phyloP scores from a whole-genome alignment of 2,329 filamentous ascomycete genomes.

The Didymella lethalis region DNA sequence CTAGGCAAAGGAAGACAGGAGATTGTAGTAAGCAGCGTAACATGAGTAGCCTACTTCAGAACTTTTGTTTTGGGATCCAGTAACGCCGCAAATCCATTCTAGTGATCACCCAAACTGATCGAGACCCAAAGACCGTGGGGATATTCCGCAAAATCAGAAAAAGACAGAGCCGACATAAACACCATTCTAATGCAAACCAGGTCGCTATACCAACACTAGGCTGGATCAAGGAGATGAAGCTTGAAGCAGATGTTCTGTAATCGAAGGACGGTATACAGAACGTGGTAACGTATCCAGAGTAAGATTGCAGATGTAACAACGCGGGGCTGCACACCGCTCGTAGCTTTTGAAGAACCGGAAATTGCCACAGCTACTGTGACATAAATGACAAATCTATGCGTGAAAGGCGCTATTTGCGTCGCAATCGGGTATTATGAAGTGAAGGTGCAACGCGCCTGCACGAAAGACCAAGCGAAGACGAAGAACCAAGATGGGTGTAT shows the following conservation, averaged over 20 bases:
- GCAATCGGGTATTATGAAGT: constrained; percentile 37
- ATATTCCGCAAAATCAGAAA: constrained; percentile 35
- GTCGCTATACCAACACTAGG: constrained; percentile 40
- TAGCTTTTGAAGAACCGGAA: constrained; percentile 9
- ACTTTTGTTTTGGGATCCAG: constrained; percentile 36
- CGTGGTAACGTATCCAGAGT: constrained; percentile 28
- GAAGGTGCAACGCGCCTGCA: constrained; percentile 22
- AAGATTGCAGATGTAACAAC: constrained; percentile 10
- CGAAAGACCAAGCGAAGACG: constrained; percentile 11
- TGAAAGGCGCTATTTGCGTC: constrained; percentile 34
- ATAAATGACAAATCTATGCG: constrained; percentile 28
- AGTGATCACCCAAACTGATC: constrained; percentile 24
- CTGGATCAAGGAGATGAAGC: constrained; percentile 39
- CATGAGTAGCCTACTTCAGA: constrained; percentile 26
- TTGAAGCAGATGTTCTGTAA: constrained; percentile 40
- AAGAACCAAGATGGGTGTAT: constrained; percentile 3
- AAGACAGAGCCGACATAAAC: constrained; percentile 30
- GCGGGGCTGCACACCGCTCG: constrained; percentile 12
- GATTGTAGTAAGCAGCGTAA: constrained; percentile 20
- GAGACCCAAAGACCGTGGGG: constrained; percentile 24
- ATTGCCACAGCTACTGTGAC: constrained; percentile 13
- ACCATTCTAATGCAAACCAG: constrained; percentile 48
- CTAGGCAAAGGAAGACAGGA: constrained; percentile 12
- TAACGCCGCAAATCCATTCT: constrained; percentile 37
- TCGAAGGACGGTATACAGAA: constrained; percentile 28